Evolutionary conservation across 129 eudicot genomes (phyloP), one percentile per base, ranked within the genome.

Genomic region (Glebionis coronaria): DNA sequence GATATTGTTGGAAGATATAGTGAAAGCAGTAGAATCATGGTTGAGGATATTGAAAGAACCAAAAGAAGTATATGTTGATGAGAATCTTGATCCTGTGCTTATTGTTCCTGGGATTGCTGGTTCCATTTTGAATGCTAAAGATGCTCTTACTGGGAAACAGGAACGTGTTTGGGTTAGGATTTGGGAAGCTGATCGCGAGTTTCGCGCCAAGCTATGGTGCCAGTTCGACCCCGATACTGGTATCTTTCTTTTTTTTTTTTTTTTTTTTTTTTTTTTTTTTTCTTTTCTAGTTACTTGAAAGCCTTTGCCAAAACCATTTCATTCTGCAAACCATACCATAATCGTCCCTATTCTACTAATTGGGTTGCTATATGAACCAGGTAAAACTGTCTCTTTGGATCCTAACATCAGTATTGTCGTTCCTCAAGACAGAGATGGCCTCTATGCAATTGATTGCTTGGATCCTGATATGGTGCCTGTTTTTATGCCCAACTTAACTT

Each of bases 131-230:
- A 73, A 93, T 49, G 95, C 99, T 8, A 84, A 80, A 47, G 87
- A 93, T 68, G 80, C 42, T 76, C 80, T 77, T 3, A 78, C 78
- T 11, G 97, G 97, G 19, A 60, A 79, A 13, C 79, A 73, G 27
- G 99, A 93, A 64, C 83, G 97, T 27, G 95, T 93, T 12, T 93
- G 99, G 99, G 97, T 93, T 56, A 86, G 99, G 54, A 88, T 93
- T 47, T 76, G 91, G 28, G 90, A 84, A 28, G 96, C 99, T 47
- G 99, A 93, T 81, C 90, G 75, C 47, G 94, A 84, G 80, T 89
- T 88, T 38, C 83, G 99, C 9, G 79, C 83, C 44, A 93, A 93
- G 70, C 82, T 93, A 49, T 93, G 99, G 99, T 93, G 95, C 20
- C 79, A 71, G 28, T 93, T 86, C 68, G 97, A 93, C 74, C 84